Conservation (phyloP, 169 alveolate genomes). For the Sarcocystis neurona region DNA sequence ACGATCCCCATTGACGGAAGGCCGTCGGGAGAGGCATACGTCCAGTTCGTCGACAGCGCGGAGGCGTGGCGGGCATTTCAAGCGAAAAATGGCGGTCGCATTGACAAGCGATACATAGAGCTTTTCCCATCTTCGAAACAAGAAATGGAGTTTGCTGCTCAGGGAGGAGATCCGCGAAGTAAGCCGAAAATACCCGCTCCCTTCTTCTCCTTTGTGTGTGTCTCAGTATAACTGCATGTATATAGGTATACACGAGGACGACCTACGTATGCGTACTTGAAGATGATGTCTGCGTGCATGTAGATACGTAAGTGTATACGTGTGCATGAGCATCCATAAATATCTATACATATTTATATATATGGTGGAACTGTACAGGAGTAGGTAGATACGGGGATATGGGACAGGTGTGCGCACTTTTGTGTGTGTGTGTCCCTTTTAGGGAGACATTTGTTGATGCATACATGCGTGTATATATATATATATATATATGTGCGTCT, state of each 20-base stretch:
- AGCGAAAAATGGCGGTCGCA: constrained; percentile 62
- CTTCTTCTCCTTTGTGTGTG: too few relatives aligned
- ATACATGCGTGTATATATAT: too few relatives aligned
- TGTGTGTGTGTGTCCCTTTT: too few relatives aligned
- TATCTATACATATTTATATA: too few relatives aligned
- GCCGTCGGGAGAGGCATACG: constrained; percentile 73
- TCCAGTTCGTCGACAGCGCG: constrained; percentile 64
- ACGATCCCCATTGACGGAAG: constrained; percentile 71
- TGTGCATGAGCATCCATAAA: too few relatives aligned
- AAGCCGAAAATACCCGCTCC: background rate
- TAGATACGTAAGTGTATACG: too few relatives aligned
- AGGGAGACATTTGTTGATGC: too few relatives aligned
- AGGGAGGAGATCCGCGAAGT: constrained; percentile 73
- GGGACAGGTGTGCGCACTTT: too few relatives aligned
- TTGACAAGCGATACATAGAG: constrained; percentile 67
- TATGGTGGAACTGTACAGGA: too few relatives aligned
- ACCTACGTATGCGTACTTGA: background rate
- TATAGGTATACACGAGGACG: background rate
- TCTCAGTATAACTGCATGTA: background rate
- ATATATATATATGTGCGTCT: too few relatives aligned
- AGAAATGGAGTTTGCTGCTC: constrained; percentile 72
- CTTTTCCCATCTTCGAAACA: constrained; percentile 69
- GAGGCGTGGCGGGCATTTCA: constrained; percentile 69
- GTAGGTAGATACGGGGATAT: too few relatives aligned
- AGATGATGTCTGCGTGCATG: background rate